Base-by-base conservation (phyloP, 495 filamentous ascomycete species). In the Penicillium silybi region DNA sequence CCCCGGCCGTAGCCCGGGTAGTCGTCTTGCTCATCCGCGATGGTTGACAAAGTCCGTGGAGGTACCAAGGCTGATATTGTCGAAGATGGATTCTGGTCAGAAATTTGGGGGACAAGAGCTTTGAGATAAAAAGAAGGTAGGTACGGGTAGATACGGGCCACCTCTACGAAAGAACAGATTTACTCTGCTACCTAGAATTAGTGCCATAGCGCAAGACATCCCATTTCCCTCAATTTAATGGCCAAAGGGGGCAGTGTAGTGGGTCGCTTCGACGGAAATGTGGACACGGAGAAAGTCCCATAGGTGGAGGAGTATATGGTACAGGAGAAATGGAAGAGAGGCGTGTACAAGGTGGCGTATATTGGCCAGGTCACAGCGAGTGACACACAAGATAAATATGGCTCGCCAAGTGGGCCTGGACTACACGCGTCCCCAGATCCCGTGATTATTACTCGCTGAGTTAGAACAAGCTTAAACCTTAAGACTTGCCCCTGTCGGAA, bases 1-100 rank as follows among this genome's bases (percentile, higher is more conserved):
- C 64, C 82, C 86, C 57, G 35, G 41, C 53, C 45, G 10, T 41
- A 15, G 46, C 41, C 38, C 35, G 46, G 40, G 41, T 38, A 20
- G 41, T 9, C 26, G 35, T 46, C 10, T 53, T 53, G 41, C 27
- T 46, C 45, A 53, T 50, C 10, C 20, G 25, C 4, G 34, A 39
- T 39, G 29, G 8, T 46, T 18, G 34, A n/a, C 25, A n/a, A 44
- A 23, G 44, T 10, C 15, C 9, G 4, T 29, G 35, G 35, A 50
- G 41, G 22, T 29, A 15, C 4, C 38, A n/a, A 49, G 8, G 19
- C 6, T 44, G 22, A 40, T 32, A 32, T 13, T 32, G 29, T 13
- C 10, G 29, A 4, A 32, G 29, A 32, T 32, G 13, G 29, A 32
- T 32, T 32, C 8, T 32, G 29, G 10, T 32, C 11, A 32, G 29